These are phyloP conservation scores for Tetrahymena thermophila DNA, from an alignment of 73 alveolate genomes.

Conservation along the genomic window DNA sequence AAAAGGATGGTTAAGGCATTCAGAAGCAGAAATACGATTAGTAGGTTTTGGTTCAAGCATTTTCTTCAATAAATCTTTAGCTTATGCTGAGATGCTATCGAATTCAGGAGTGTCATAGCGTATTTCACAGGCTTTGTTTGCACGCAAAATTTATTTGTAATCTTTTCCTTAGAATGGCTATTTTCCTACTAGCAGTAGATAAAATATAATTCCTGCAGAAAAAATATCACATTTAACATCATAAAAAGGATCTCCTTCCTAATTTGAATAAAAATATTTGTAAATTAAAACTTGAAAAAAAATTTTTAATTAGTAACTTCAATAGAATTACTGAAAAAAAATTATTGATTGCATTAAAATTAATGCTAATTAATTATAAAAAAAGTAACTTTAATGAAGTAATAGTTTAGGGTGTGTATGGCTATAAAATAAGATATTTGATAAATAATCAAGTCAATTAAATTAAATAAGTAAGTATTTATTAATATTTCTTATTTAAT, in stretches of 20 bases:
- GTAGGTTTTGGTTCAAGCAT: constrained; percentile 28
- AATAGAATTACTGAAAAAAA: background rate
- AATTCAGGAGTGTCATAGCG: constrained; percentile 6
- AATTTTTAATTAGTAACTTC: background rate
- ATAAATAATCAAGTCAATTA: too few relatives aligned
- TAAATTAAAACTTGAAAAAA: too few relatives aligned
- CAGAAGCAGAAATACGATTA: constrained; percentile 8
- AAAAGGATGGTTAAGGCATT: constrained; percentile 24
- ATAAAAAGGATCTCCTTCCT: constrained; percentile 41
- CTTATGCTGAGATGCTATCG: background rate
- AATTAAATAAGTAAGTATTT: too few relatives aligned
- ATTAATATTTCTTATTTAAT: too few relatives aligned
- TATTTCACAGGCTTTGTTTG: constrained; percentile 27
- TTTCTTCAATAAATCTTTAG: constrained; percentile 8
- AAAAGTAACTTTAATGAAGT: too few relatives aligned
- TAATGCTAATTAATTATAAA: too few relatives aligned
- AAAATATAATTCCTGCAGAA: constrained; percentile 36
- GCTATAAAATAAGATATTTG: too few relatives aligned
- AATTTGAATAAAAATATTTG: background rate
- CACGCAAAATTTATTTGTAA: constrained; percentile 28
- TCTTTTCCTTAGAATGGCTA: constrained; percentile 33
- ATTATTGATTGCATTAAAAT: too few relatives aligned
- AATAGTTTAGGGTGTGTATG: too few relatives aligned
- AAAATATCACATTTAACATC: constrained; percentile 41
- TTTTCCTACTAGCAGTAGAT: constrained; percentile 13